Conservation (phyloP, 257 asterid species). For the Solanum sejunctum region DNA sequence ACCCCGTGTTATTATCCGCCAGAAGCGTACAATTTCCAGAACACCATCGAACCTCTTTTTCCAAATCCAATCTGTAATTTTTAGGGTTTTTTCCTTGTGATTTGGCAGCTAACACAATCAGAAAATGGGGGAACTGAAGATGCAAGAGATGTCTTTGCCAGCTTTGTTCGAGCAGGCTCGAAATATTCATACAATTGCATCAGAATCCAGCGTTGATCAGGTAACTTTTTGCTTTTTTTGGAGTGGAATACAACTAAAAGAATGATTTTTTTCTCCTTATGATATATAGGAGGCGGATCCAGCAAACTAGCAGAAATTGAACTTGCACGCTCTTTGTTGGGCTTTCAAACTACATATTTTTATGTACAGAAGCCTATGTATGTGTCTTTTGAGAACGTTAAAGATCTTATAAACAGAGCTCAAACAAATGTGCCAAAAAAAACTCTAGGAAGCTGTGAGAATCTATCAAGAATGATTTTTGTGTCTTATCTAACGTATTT, state of each 20-base stretch:
- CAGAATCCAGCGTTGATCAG: slow-evolving; percentile 24
- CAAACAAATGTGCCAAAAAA: not conserved
- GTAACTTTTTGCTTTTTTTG: not conserved
- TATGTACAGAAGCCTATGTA: not conserved
- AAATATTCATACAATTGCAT: slow-evolving; percentile 14
- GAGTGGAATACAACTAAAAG: not conserved
- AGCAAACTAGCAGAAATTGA: not conserved
- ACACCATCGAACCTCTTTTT: not conserved
- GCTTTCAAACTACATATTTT: not conserved
- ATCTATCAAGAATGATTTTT: not conserved
- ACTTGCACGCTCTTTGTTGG: not conserved
- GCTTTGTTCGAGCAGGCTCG: slow-evolving; percentile 22
- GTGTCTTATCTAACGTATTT: not conserved
- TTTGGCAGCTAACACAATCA: not conserved
- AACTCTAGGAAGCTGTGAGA: not conserved
- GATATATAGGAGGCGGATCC: not conserved
- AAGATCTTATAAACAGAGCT: not conserved
- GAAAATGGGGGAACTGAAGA: slow-evolving; percentile 19
- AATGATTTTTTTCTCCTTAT: not conserved
- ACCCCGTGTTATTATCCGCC: not conserved
- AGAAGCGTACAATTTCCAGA: not conserved
- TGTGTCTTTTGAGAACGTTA: not conserved
- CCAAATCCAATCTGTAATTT: not conserved
- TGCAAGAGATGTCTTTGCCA: slow-evolving; percentile 22
- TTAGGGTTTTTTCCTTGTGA: not conserved